Base-by-base conservation (phyloP, 2,329 filamentous ascomycete genomes). In the Parastagonospora avenae region DNA sequence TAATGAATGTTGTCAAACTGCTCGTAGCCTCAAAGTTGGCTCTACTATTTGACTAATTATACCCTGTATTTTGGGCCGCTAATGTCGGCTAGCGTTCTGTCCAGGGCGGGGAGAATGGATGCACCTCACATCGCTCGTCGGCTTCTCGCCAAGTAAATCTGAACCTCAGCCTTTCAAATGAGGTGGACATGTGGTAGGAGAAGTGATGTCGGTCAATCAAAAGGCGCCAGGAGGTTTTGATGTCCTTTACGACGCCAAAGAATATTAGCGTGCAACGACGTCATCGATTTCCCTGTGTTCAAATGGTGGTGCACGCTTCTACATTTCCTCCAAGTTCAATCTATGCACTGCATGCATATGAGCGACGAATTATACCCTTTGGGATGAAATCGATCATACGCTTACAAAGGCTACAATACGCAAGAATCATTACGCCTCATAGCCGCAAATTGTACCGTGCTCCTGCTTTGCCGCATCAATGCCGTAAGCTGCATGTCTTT, bases 401-500 rank as follows among this genome's bases (percentile, higher is more conserved):
- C 16, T 14, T 43, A 14, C 10, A 4, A n/a, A 43, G 11, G 30
- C 30, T 33, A 12, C 8, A 30, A 35, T 12, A 24, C 32, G 6
- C 16, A 14, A 28, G 10, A 15, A 16, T 6, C 14, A 42, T 27
- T 11, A 14, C 16, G 12, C 15, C 11, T 12, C 3, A 9, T 15
- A n/a, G 10, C 14, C 6, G 2, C 41, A 27, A 8, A 9, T 9
- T 11, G 16, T 10, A 33, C 14, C 16, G 8, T 29, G 24, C 19
- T 40, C 11, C 6, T 40, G 16, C 24, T 8, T 14, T 24, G 5
- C 2, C 41, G n/a, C 14, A 4, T 9, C 28, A 11, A n/a, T 28
- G 8, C 32, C 43, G 46, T 37, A 31, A 40, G 8, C 28, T 64
- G 35, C 57, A 63, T 42, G 35, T 32, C 8, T 54, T 59, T 14